These are phyloP conservation scores for Salmacisia buchloeana DNA, from an alignment of 1,284 basidiomycete species.

Conservation along the genomic window DNA sequence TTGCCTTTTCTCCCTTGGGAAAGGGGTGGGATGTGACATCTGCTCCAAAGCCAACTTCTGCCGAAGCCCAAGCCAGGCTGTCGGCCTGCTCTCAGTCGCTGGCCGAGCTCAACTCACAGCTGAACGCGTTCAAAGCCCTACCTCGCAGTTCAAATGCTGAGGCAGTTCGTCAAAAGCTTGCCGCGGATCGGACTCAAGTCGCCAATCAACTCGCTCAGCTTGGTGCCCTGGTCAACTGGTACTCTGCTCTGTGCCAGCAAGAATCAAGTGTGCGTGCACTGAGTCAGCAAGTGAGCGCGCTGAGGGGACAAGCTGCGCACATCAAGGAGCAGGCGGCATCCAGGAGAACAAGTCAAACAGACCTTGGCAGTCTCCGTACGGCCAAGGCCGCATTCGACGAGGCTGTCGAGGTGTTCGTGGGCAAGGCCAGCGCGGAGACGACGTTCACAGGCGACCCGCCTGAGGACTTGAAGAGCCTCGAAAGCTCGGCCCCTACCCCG, in stretches of 20 bases:
- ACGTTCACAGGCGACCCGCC: not conserved
- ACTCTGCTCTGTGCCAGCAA: not conserved
- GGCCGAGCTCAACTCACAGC: not conserved
- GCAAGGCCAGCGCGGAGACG: not conserved
- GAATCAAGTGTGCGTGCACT: not conserved
- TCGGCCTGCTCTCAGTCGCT: not conserved
- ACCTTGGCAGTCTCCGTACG: not conserved
- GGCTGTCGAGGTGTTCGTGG: not conserved
- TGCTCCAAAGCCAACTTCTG: not conserved
- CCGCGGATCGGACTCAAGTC: not conserved
- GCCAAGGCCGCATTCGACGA: not conserved
- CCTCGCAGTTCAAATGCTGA: not conserved
- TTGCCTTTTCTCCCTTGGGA: not conserved
- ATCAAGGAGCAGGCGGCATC: not conserved
- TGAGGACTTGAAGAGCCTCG: not conserved
- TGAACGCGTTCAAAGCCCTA: not conserved
- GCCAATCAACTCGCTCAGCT: not conserved
- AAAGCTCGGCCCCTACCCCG: not conserved
- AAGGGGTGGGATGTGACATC: not conserved
- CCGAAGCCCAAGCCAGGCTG: not conserved
- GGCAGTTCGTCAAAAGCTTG: not conserved
- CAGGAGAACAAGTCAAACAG: not conserved
- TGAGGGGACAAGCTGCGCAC: not conserved
- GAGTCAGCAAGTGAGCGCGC: not conserved
- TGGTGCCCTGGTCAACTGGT: not conserved